These are phyloP conservation scores for Hyphodiscus sp. DNA, from an alignment of 2,329 filamentous ascomycete genomes.

Conservation along the genomic window DNA sequence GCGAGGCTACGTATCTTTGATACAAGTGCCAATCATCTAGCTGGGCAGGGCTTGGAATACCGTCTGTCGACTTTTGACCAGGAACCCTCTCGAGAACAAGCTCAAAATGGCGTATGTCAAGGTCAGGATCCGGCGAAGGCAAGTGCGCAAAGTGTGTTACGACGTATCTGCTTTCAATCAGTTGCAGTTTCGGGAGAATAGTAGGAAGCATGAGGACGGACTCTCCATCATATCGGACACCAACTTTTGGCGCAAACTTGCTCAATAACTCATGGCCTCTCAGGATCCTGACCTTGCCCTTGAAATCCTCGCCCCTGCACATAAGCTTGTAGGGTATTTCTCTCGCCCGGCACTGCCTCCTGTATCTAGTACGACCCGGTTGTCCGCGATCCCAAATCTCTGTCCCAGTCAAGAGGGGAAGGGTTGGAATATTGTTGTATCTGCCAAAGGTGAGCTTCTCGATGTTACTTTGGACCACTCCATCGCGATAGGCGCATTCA, in stretches of 20 bases:
- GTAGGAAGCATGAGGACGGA: constrained; percentile 30
- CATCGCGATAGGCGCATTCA: constrained; percentile 49
- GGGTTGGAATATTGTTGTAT: constrained; percentile 36
- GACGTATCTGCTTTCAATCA: constrained; percentile 36
- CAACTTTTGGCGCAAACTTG: constrained; percentile 43
- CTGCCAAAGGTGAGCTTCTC: constrained; percentile 41
- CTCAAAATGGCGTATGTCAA: constrained; percentile 37
- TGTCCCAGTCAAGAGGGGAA: constrained; percentile 46
- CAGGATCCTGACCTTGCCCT: constrained; percentile 41
- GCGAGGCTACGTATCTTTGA: constrained; percentile 21
- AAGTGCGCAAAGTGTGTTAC: constrained; percentile 42
- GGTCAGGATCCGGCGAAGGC: constrained; percentile 30
- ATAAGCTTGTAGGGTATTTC: constrained; percentile 46
- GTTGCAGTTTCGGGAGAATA: neutral
- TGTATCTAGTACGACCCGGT: constrained; percentile 36
- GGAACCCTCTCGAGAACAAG: constrained; percentile 41
- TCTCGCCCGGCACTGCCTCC: constrained; percentile 35
- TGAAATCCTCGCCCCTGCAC: constrained; percentile 35
- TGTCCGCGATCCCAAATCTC: constrained; percentile 37
- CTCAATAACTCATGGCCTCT: constrained; percentile 45
- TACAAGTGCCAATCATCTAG: constrained; percentile 50
- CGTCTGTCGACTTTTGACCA: constrained; percentile 38
- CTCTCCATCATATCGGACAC: constrained; percentile 53
- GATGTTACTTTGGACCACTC: constrained; percentile 40
- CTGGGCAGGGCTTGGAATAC: constrained; percentile 48